Conservation (phyloP, 2,329 filamentous ascomycete species). For the Neofusicoccum umdonicola region DNA sequence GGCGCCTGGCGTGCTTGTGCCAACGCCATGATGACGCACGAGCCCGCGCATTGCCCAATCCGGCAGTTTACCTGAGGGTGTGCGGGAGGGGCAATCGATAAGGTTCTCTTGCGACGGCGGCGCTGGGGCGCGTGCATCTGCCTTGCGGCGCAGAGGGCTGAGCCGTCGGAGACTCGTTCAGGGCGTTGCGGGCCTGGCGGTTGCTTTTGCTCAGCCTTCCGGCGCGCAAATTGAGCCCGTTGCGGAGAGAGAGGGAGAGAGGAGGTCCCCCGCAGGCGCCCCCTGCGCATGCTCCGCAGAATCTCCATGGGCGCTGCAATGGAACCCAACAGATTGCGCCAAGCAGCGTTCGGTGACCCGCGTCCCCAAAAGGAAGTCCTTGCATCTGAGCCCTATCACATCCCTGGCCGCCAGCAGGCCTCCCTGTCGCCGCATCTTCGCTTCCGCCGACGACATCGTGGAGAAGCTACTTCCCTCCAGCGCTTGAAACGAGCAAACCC, state of each 20-base stretch:
- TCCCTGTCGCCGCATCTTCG: not conserved
- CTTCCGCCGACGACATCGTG: not conserved
- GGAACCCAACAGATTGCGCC: conserved; percentile 13
- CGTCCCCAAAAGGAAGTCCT: conserved; percentile 11
- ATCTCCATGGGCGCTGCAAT: conserved; percentile 7
- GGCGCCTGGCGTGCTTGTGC: not conserved
- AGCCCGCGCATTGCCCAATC: not conserved
- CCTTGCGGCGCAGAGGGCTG: not conserved
- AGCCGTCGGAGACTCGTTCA: not conserved
- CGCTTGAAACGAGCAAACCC: not conserved
- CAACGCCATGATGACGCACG: conserved; percentile 15
- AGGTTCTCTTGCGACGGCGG: not conserved
- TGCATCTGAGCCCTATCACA: conserved; percentile 13
- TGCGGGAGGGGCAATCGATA: conserved; percentile 1
- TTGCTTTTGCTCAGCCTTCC: not conserved
- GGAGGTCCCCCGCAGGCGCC: not conserved
- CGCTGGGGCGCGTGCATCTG: not conserved
- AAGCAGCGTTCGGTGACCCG: not conserved
- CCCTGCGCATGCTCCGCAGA: conserved; percentile 2
- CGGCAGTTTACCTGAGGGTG: not conserved
- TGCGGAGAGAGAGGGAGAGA: not conserved
- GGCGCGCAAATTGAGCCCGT: not conserved
- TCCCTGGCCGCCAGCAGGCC: not conserved
- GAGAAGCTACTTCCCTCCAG: not conserved
- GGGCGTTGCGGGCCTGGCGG: not conserved